Base-by-base conservation (phyloP, 1,284 basidiomycete species). In the Tilletia horrida region DNA sequence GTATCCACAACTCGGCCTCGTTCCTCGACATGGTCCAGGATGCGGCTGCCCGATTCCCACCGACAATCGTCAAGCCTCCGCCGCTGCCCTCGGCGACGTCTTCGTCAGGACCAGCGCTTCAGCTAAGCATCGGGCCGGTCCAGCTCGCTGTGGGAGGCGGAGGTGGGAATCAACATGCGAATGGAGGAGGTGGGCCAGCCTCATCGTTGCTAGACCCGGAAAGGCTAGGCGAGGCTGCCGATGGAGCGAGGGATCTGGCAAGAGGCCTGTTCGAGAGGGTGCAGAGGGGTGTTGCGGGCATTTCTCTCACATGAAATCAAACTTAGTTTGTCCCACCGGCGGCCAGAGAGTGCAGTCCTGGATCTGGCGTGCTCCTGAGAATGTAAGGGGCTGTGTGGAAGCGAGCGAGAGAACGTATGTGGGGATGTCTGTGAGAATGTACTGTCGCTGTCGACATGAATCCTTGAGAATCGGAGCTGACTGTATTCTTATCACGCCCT, bases 11-110 rank as follows among this genome's bases (percentile, higher is more conserved):
- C 69, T 74, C 72, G 43, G 65, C 35, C 42, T 68, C 74, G 6
- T 81, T 76, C 52, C 70, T 81, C 43, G 73, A 76, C 61, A 76
- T 81, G 73, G 61, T 80, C 9, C 76, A 78, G 64, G 72, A 78
- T 57, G 73, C 76, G 2, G 79, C 79, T 2, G 70, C 75, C 11
- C 71, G 72, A 14, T 78, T 79, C 40, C 74, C 76, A 18, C 47
- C 67, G 13, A 45, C 11, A 67, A 75, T 18, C 70, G 73, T n/a
- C 73, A 77, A 9, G 73, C 75, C 4, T 55, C 69, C n/a, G 69
- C 73, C 27, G 63, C 71, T 40, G 25, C 67, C 16, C 43, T 66
- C 29, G 67, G 52, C 11, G 42, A 43, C 55, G 6, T n/a, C 21
- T 23, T 40, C 31, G 16, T 21, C 42, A 1, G 74, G 71, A 0